Evolutionary conservation across 2,329 filamentous ascomycete species (phyloP), one percentile per base, ranked within the genome.

Genomic region (Botrytis medusae): DNA sequence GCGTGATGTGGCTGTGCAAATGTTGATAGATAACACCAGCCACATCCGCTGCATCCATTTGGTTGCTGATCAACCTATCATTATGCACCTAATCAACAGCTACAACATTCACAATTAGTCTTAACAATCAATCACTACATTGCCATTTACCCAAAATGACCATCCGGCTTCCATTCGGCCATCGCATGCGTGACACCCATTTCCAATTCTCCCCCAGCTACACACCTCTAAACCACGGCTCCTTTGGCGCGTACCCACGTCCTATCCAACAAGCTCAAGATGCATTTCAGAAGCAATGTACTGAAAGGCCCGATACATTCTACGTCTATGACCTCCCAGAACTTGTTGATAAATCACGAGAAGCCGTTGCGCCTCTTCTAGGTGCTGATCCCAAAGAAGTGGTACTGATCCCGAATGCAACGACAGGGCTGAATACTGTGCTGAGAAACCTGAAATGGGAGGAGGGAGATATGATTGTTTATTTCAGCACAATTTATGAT

Each of bases 381-480:
- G 87, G 92, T 72, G 91, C 88, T 0, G 89, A 90, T 0, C 80
- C 85, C 0, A 86, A 91, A 25, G 89, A 90, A 18, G 84, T 93
- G 48, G 94, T 97, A 1, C 91, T 97, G 76, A 89, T 97, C 0
- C 85, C 88, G 73, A 97, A 97, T 80, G 93, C 94, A 5, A 96
- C 93, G 0, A 91, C 88, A 0, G 93, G 89, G 22, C 83, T 94
- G 65, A 95, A 96, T 83, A 93, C 90, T 0, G 88, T 97, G 5
- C 86, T 97, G 29, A 89, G 91, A 62, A 94, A 92, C 80, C 81
- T 97, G 2, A 79, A 80, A 3, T 97, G 90, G 85, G 90, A 91
- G 73, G 59, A 75, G 18, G 64, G 63, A 0, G 94, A 98, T 80
- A 89, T 91, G 74, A 92, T 96, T 74, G 79, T 97, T 59, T 91